phyloP scores from a whole-genome alignment of 75 land plant genomes.

The Ceratopteris richardii region DNA sequence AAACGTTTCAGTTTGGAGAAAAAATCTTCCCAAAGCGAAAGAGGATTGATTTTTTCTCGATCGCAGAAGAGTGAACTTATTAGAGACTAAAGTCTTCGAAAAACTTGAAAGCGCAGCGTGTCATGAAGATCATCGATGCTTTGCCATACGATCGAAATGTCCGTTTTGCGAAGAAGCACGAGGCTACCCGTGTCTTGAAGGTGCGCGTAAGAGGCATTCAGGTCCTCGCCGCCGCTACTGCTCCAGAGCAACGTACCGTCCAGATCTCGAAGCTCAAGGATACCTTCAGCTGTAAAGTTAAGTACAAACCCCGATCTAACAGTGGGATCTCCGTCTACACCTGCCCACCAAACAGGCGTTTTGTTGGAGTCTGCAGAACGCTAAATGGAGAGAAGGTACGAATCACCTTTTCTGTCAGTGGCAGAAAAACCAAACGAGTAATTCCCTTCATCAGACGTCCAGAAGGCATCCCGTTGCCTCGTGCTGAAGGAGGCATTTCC shows the following conservation, averaged over 20 bases:
- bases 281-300: neutral
- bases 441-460: slow-evolving; percentile 1
- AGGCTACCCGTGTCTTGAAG: slow-evolving; percentile 8
- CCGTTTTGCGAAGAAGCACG: neutral
- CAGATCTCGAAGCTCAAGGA: neutral
- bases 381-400: slow-evolving; percentile 6
- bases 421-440: neutral
- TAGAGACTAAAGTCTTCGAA: neutral
- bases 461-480: neutral
- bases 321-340: neutral
- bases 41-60: neutral
- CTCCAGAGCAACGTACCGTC: neutral
- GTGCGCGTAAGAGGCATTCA: neutral
- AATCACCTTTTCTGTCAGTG: no score
- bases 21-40: neutral
- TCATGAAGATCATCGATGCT: neutral
- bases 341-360: slow-evolving; percentile 5
- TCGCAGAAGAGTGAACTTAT: neutral
- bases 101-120: neutral
- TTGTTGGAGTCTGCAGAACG: neutral
- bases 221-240: neutral
- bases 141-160: neutral
- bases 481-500: slow-evolving; percentile 1
- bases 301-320: neutral
- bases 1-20: neutral